Base-by-base conservation (phyloP, 1,139 yeast genomes). In the Kurtzmaniella quercitrusa region DNA sequence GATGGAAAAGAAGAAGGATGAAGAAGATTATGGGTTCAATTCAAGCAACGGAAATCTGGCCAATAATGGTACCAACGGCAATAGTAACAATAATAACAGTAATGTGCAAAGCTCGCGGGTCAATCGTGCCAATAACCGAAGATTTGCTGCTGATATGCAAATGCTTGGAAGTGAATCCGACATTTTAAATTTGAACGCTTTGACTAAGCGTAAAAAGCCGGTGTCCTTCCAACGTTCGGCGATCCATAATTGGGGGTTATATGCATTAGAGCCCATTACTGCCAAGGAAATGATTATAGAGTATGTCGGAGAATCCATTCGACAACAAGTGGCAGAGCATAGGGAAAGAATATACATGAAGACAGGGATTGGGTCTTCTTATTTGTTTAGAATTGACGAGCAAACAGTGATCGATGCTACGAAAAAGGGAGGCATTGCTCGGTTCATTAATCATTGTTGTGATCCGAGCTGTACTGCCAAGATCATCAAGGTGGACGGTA, bases 271-370 rank as follows among this genome's bases (percentile, higher is more conserved):
- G 57, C 95, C 95, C 1, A 93, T 93, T 57, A 87, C 90, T 12
- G 94, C 95, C 1, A 86, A 85, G 53, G 98, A 93, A 63, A 93
- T 93, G 97, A 91, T 93, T 56, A 93, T 94, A 48, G 99, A 94
- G 62, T 93, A 93, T 57, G 98, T 93, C n/a, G 99, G 99, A 29
- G 98, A 93, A 56, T 78, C 95, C 47, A 83, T 94, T 31, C 74
- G 98, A 48, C 97, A 91, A 57, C 96, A 90, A 46, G 93, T 91
- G 34, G 96, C 98, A 1, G 98, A 94, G 56, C 81, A 88, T 55
- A 75, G 98, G 42, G 99, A 94, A 59, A 82, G 83, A 60, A 77
- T 86, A 42, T 94, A 93, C 59, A 67, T 89, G 50, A 80, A 87
- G 52, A 87, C 94, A 1, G 99, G 99, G 23, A 90, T 93, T 53